Conservation (phyloP, 2,329 filamentous ascomycete genomes). For the Penicillium sclerotiorum region DNA sequence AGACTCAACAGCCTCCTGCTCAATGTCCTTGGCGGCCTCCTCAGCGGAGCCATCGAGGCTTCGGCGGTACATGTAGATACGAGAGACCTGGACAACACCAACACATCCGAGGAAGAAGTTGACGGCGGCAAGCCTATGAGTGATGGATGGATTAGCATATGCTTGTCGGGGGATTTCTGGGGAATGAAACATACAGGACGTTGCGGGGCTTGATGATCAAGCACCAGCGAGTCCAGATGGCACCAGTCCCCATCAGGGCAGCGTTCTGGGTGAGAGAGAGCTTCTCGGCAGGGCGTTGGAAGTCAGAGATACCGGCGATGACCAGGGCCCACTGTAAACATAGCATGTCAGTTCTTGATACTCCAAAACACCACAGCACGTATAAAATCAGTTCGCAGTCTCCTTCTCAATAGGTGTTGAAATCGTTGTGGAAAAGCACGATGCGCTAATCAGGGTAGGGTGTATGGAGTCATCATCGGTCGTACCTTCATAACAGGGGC, state of each 20-base stretch:
- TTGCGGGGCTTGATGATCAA: slow-evolving; percentile 95
- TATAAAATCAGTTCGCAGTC: too few species aligned
- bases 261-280: slow-evolving; percentile 91
- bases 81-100: slow-evolving; percentile 76
- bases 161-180: background rate
- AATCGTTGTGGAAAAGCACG: too few species aligned
- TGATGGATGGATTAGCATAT: slow-evolving; percentile 11
- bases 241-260: slow-evolving; percentile 84
- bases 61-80: slow-evolving; percentile 68
- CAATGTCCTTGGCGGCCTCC: slow-evolving; percentile 44
- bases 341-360: slow-evolving; percentile 6
- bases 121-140: slow-evolving; percentile 76
- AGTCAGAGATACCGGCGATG: slow-evolving; percentile 87
- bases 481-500: slow-evolving; percentile 87
- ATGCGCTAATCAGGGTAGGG: background rate
- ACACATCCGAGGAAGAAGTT: slow-evolving; percentile 97
- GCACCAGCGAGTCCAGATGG: slow-evolving; percentile 99
- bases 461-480: slow-evolving; percentile 11
- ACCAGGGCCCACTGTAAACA: slow-evolving; percentile 78
- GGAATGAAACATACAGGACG: slow-evolving; percentile 65
- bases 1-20: slow-evolving; percentile 38
- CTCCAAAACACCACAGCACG: background rate
- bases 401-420: too few species aligned
- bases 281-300: slow-evolving; percentile 86
- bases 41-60: slow-evolving; percentile 56